phyloP scores from a whole-genome alignment of 768 basidiomycete species.

The Leccinum subtestaceum region DNA sequence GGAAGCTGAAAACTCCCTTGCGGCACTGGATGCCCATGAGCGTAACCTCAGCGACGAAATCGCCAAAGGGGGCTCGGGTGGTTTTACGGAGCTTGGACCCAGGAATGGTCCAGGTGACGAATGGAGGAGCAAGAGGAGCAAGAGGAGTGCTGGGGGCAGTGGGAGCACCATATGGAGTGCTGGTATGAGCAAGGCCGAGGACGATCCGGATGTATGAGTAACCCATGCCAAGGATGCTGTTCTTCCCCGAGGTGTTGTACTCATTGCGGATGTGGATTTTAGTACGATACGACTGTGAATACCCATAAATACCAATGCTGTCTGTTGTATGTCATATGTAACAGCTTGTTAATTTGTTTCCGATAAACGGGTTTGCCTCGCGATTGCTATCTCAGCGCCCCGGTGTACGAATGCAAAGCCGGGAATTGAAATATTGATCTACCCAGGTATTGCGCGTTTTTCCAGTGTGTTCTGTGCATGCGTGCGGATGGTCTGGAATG shows the following conservation, averaged over 20 bases:
- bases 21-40: constrained; percentile 79
- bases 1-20: constrained; percentile 73
- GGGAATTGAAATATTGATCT: not conserved
- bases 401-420: not conserved
- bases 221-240: not conserved
- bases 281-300: constrained; percentile 20
- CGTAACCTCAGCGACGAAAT: constrained; percentile 68
- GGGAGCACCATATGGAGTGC: constrained; percentile 87
- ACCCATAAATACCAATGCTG: constrained; percentile 20
- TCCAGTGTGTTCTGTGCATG: constrained; percentile 78
- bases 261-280: constrained; percentile 16
- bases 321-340: constrained; percentile 22
- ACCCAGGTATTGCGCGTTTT: constrained; percentile 37
- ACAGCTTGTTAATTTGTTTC: constrained; percentile 20
- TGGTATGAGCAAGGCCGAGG: constrained; percentile 66
- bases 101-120: constrained; percentile 45
- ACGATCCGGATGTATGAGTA: constrained; percentile 38
- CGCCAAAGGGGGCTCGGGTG: constrained; percentile 66
- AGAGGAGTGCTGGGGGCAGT: constrained; percentile 56
- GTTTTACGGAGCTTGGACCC: constrained; percentile 74
- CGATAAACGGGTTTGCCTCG: not conserved
- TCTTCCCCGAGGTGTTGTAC: constrained; percentile 11
- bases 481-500: constrained; percentile 74
- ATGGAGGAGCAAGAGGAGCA: constrained; percentile 53
- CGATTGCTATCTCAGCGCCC: not conserved